These are phyloP conservation scores for Boletellus sp. DNA, from an alignment of 1,284 basidiomycete species.

Conservation along the genomic window DNA sequence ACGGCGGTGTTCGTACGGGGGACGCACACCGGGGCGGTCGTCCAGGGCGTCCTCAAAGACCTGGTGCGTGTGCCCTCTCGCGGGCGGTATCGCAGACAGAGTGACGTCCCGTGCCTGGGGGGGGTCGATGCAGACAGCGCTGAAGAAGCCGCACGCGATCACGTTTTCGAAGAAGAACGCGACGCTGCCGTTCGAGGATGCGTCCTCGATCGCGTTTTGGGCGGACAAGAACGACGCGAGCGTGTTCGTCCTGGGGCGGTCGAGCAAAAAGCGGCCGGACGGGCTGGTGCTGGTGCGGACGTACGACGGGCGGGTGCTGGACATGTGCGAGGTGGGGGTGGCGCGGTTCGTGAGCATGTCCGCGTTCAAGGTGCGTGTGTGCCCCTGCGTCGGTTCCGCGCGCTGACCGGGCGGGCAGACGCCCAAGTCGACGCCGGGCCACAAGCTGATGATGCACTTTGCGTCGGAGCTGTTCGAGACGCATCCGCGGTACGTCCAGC, in stretches of 20 bases:
- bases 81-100: too few species aligned
- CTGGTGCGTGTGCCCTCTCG: conserved; percentile 52
- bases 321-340: conserved; percentile 94
- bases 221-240: conserved; percentile 91
- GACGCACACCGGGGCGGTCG: conserved; percentile 78
- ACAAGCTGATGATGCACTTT: conserved; percentile 93
- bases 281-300: conserved; percentile 84
- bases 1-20: conserved; percentile 90
- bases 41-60: conserved; percentile 84
- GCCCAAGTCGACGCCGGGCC: conserved; percentile 85
- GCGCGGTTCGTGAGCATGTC: conserved; percentile 77
- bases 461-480: conserved; percentile 91
- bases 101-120: too few species aligned
- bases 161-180: conserved; percentile 94
- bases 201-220: conserved; percentile 90
- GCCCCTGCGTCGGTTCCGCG: not conserved
- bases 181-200: conserved; percentile 89
- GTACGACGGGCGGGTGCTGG: conserved; percentile 85
- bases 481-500: conserved; percentile 85
- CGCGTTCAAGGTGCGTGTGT: conserved; percentile 71
- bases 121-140: conserved; percentile 64
- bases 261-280: conserved; percentile 92
- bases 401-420: conserved; percentile 46
- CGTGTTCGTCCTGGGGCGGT: conserved; percentile 88
- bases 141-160: conserved; percentile 87